Evolutionary conservation across 2,329 filamentous ascomycete species (phyloP), one percentile per base, ranked within the genome.

Genomic region (Xylaria polymorpha): DNA sequence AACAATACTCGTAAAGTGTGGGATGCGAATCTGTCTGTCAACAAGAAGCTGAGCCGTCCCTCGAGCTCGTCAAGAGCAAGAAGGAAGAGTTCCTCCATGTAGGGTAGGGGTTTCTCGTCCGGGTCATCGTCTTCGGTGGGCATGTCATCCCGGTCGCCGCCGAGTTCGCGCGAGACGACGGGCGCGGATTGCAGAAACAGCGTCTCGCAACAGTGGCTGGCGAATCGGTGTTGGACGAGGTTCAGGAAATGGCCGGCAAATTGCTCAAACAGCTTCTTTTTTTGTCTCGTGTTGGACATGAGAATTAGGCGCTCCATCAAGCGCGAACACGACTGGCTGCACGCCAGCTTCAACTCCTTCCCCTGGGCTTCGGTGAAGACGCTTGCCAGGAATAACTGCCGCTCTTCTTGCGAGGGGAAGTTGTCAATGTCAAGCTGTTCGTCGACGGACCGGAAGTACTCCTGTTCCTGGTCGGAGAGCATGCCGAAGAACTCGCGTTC

Each of bases 171-270:
- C 15, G 91, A 92, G 44, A 97, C 92, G 12, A 92, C 83, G 0
- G 92, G 91, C 0, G 94, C 94, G 1, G 93, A 92, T 72, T 92
- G 89, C 58, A 94, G 85, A 80, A 99, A 98, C 39, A 99, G 86
- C 32, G 93, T 93, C 82, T 99, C 96, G 79, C 94, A 98, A 82
- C 95, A 98, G 83, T 99, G 96, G 69, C 94, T 97, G 5, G 96
- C 96, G 77, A 99, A 99, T 20, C 96, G 92, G 82, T 99, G 96
- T 79, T 97, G 94, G 61, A 98, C 90, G 35, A 99, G 87, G 75
- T 94, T 91, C 67, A 95, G 84, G 81, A 98, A 97, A 81, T 98
- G 93, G 41, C 92, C 91, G 22, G 86, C 90, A 79, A 98, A 98
- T 53, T 92, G 93, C 72, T 89, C 88, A 79, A 98, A 98, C 22